Evolutionary conservation across 495 filamentous ascomycete genomes (phyloP).

Genomic region (Sphaerosporella brunnea): DNA sequence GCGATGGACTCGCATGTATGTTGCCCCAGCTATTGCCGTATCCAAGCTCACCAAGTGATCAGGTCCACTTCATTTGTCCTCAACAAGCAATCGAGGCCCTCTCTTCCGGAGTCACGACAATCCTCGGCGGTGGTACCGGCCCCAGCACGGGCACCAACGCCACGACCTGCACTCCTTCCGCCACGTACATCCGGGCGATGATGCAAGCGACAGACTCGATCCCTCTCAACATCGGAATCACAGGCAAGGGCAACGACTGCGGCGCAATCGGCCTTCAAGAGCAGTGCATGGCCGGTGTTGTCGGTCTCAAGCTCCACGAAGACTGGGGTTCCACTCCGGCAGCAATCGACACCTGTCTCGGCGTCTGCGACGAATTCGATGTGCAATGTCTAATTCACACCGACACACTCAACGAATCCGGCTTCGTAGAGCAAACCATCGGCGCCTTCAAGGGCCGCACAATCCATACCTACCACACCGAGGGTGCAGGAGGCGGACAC

Average conservation of each 20-base stretch:
- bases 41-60: background rate
- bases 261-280: slow-evolving; percentile 52
- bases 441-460: slow-evolving; percentile 72
- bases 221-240: slow-evolving; percentile 88
- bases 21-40: background rate
- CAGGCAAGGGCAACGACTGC: slow-evolving; percentile 90
- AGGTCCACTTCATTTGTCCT: slow-evolving; percentile 88
- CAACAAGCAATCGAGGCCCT: slow-evolving; percentile 81
- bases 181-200: slow-evolving; percentile 76
- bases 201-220: slow-evolving; percentile 71
- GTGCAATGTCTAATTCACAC: slow-evolving; percentile 95
- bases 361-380: slow-evolving; percentile 76
- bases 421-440: slow-evolving; percentile 89
- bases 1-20: slow-evolving; percentile 63
- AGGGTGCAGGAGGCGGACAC: slow-evolving; percentile 90
- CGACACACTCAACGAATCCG: slow-evolving; percentile 92
- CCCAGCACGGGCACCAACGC: slow-evolving; percentile 89
- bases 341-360: slow-evolving; percentile 79
- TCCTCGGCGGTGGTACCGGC: slow-evolving; percentile 88
- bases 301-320: slow-evolving; percentile 89
- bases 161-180: slow-evolving; percentile 85
- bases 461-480: slow-evolving; percentile 97
- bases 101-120: slow-evolving; percentile 74
- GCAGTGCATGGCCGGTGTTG: slow-evolving; percentile 67
- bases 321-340: slow-evolving; percentile 92